These are phyloP conservation scores for Fusarium virguliforme DNA, from an alignment of 2,329 filamentous ascomycete genomes.

Conservation along the genomic window DNA sequence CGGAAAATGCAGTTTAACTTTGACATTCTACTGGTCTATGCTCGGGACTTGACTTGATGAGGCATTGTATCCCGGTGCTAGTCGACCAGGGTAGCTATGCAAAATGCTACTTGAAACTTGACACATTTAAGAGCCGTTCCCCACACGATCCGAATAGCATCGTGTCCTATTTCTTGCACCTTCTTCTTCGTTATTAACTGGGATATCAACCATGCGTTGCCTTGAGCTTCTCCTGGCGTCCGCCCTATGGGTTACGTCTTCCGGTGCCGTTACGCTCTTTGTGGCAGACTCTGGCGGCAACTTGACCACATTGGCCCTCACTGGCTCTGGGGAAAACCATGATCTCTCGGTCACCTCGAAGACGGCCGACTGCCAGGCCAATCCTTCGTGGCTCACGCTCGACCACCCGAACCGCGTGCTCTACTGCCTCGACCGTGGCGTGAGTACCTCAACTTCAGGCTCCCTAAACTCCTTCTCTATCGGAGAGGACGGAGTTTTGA, in stretches of 20 bases:
- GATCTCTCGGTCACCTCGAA: constrained; percentile 30
- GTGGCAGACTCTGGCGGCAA: constrained; percentile 45
- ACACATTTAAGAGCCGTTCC: constrained; percentile 5
- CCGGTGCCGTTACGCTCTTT: constrained; percentile 42
- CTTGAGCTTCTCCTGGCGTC: constrained; percentile 11
- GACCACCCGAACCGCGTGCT: constrained; percentile 38
- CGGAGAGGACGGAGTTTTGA: constrained; percentile 24
- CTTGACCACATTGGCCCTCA: constrained; percentile 40
- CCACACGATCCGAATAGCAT: constrained; percentile 1
- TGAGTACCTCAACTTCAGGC: constrained; percentile 21
- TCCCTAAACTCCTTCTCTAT: constrained; percentile 47
- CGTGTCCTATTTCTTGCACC: background rate
- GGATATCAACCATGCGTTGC: background rate
- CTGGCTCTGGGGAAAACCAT: constrained; percentile 5
- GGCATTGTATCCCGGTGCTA: constrained; percentile 5
- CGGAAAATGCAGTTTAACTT: constrained; percentile 5
- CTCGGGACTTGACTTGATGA: constrained; percentile 2
- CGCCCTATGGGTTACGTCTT: constrained; percentile 17
- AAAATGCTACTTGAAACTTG: constrained; percentile 8
- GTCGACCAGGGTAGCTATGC: constrained; percentile 1
- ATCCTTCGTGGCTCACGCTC: constrained; percentile 42
- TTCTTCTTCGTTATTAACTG: background rate
- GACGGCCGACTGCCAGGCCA: constrained; percentile 35
- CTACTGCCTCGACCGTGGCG: constrained; percentile 46
- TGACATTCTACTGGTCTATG: background rate